These are phyloP conservation scores for Malassezia psittaci DNA, from an alignment of 1,284 basidiomycete genomes.

Conservation along the genomic window DNA sequence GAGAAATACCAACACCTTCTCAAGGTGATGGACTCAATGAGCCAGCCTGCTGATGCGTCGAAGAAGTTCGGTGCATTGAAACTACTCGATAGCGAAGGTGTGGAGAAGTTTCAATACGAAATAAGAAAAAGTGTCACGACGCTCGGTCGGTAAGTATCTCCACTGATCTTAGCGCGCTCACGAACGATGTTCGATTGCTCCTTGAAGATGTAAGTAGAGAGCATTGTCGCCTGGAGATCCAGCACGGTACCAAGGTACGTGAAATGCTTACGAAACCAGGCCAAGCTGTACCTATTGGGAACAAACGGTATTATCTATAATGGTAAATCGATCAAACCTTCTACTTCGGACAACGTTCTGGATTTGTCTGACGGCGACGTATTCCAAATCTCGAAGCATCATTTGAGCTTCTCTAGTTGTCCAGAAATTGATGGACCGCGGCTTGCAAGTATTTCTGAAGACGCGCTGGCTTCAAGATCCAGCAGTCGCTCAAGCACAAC, in stretches of 20 bases:
- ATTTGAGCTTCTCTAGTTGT: background rate
- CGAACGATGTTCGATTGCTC: constrained; percentile 15
- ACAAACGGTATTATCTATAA: constrained; percentile 11
- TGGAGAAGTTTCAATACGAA: background rate
- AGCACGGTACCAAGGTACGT: background rate
- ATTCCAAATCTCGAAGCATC: constrained; percentile 11
- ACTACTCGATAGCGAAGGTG: constrained; percentile 1
- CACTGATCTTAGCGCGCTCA: background rate
- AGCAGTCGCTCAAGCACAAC: too few relatives aligned
- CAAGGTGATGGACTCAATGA: background rate
- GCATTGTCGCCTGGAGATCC: constrained; percentile 9
- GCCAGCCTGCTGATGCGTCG: background rate
- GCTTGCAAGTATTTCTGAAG: too few relatives aligned
- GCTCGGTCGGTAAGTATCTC: constrained; percentile 6
- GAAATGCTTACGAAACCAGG: background rate
- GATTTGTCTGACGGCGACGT: constrained; percentile 4
- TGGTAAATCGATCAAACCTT: background rate
- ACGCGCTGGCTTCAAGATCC: too few relatives aligned
- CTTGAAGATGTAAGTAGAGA: constrained; percentile 15
- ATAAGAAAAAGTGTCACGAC: constrained; percentile 4
- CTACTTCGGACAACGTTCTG: background rate
- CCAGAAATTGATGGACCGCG: too few relatives aligned
- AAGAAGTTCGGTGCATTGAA: constrained; percentile 1
- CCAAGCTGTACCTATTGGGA: constrained; percentile 3
- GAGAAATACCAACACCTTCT: background rate